Base-by-base conservation (phyloP, 2,329 filamentous ascomycete species). In the Alternaria sp. region DNA sequence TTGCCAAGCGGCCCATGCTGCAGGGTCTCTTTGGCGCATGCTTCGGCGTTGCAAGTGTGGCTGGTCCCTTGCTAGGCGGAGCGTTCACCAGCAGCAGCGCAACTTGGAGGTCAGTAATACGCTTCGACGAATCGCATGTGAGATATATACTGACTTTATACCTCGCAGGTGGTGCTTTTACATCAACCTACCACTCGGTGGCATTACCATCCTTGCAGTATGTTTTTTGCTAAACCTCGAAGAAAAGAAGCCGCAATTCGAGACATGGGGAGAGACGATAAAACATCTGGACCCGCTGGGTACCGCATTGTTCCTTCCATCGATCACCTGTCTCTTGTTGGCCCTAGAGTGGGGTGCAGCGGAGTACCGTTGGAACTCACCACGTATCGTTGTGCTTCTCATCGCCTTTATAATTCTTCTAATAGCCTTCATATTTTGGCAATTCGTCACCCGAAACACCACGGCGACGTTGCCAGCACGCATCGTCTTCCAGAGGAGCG, bases 101-200 rank as follows among this genome's bases (percentile, higher is more conserved):
- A 6, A 78, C 79, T 2, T 83, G 82, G 81, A 67, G 46, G 46
- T 50, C 5, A 50, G 46, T 50, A 5, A 9, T 7, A 38, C 0
- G 1, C 14, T 14, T 1, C 3, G 22, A 50, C 20, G 11, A 36
- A 18, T 38, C 32, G 5, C 20, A 12, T 27, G 10, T 50, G 14
- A 50, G 2, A 36, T 0, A 7, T 3, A 50, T 27, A 8, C 32
- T 50, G 5, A 50, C 32, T 43, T 25, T 1, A 16, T 4, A 18
- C 25, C 0, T 7, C 0, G 5, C 9, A 50, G 82, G 44, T 83
- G 81, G 81, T 84, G 77, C 59, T 79, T 79, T 61, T 78, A 73
- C 51, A 85, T 86, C 71, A 86, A 87, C 57, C 71, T 87, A 1
- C 85, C 85, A 0, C 77, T 86, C n/a, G 83, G 82, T 20, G 80